These are phyloP conservation scores for Solanum sejunctum DNA, from an alignment of 257 asterid genomes.

Conservation along the genomic window DNA sequence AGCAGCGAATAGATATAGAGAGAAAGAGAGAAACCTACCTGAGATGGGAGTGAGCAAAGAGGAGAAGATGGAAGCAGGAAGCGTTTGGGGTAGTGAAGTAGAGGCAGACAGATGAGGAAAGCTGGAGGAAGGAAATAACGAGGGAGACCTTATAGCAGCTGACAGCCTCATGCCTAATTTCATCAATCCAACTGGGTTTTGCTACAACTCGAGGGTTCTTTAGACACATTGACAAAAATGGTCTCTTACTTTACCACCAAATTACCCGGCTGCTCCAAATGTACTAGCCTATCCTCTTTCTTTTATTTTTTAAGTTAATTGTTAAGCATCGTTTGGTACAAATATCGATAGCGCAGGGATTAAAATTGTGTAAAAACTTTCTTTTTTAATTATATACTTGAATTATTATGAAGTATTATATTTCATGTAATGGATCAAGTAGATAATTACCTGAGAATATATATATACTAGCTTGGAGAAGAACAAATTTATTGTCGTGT, in stretches of 20 bases:
- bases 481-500: too few relatives aligned
- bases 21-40: background rate
- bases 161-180: background rate
- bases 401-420: too few relatives aligned
- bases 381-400: too few relatives aligned
- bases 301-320: too few relatives aligned
- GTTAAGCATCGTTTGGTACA: too few relatives aligned
- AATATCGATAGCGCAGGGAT: too few relatives aligned
- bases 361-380: too few relatives aligned
- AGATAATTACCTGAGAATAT: too few relatives aligned
- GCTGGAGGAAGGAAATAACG: background rate
- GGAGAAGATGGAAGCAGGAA: background rate
- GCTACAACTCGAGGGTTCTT: background rate
- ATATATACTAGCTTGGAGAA: too few relatives aligned
- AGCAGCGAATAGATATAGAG: background rate
- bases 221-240: background rate
- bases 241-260: background rate
- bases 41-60: background rate
- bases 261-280: too few relatives aligned
- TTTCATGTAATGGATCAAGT: too few relatives aligned
- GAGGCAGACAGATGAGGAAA: background rate
- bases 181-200: background rate
- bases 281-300: too few relatives aligned
- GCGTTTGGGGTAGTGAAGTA: background rate
- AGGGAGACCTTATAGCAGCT: background rate